These are phyloP conservation scores for Solanum phureja DNA, from an alignment of 257 asterid genomes.

Conservation along the genomic window DNA sequence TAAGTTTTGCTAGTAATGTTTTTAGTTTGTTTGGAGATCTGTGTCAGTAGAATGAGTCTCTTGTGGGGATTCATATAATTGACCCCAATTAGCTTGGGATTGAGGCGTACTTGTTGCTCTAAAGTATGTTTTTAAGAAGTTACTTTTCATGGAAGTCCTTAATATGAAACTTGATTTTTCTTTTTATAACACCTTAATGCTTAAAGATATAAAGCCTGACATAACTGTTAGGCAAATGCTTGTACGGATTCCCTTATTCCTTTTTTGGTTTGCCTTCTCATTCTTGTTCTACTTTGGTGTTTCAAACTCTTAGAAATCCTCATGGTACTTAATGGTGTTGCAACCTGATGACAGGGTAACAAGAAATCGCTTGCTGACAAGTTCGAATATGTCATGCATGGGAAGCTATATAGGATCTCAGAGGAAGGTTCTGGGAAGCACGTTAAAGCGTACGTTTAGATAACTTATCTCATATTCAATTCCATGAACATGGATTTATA, in stretches of 20 bases:
- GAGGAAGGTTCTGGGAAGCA: conserved; percentile 52
- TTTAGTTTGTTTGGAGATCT: neutral
- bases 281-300: neutral
- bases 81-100: neutral
- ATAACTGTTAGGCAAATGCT: neutral
- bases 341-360: conserved; percentile 39
- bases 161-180: neutral
- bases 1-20: neutral
- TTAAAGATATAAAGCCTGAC: neutral
- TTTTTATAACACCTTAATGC: neutral
- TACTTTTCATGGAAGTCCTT: neutral
- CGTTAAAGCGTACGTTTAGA: conserved; percentile 60
- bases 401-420: conserved; percentile 71
- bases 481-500: neutral
- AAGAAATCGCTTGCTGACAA: conserved; percentile 79
- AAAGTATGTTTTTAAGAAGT: neutral
- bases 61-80: neutral
- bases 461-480: neutral
- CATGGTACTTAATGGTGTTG: neutral
- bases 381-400: conserved; percentile 92
- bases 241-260: neutral
- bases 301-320: neutral
- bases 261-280: neutral
- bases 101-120: neutral
- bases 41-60: neutral